phyloP scores from a whole-genome alignment of 1,284 basidiomycete species.

The Pterulicium gracile region DNA sequence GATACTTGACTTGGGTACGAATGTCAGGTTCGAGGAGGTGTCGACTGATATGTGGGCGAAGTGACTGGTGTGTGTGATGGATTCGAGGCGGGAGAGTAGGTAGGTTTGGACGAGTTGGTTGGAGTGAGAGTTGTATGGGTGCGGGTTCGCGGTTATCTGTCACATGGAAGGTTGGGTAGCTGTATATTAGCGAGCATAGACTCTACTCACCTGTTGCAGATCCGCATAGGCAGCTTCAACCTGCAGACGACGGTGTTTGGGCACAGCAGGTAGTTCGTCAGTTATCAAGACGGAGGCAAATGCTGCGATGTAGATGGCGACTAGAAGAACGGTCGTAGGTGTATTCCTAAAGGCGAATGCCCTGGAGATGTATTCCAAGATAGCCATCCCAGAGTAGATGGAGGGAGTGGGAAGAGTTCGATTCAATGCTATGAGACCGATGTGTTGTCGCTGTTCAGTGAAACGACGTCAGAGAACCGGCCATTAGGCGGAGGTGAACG shows the following conservation, averaged over 20 bases:
- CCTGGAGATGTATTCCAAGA: not conserved
- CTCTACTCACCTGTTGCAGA: conserved; percentile 39
- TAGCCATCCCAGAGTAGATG: conserved; percentile 1
- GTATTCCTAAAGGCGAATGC: conserved; percentile 25
- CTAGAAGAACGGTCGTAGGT: conserved; percentile 39
- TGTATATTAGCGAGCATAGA: not conserved
- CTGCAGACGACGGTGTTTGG: conserved; percentile 38
- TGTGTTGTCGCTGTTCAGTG: no score
- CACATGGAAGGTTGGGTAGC: conserved; percentile 3
- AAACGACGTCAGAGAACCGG: no score
- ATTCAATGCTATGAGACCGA: no score
- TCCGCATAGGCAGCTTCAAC: conserved; percentile 50
- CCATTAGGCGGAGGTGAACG: no score
- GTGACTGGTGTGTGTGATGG: conserved; percentile 29
- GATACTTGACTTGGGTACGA: conserved; percentile 18
- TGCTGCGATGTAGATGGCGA: conserved; percentile 40
- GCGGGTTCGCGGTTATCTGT: conserved; percentile 58
- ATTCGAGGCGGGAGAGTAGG: conserved; percentile 41
- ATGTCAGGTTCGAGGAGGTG: conserved; percentile 45
- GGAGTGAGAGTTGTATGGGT: conserved; percentile 65
- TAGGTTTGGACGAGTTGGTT: conserved; percentile 57
- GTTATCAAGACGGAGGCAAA: conserved; percentile 42
- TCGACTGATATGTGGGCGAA: conserved; percentile 47
- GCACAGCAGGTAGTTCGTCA: conserved; percentile 40
- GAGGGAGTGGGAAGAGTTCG: no score